phyloP scores from a whole-genome alignment of 2,329 filamentous ascomycete species.

The Neurospora sp. region DNA sequence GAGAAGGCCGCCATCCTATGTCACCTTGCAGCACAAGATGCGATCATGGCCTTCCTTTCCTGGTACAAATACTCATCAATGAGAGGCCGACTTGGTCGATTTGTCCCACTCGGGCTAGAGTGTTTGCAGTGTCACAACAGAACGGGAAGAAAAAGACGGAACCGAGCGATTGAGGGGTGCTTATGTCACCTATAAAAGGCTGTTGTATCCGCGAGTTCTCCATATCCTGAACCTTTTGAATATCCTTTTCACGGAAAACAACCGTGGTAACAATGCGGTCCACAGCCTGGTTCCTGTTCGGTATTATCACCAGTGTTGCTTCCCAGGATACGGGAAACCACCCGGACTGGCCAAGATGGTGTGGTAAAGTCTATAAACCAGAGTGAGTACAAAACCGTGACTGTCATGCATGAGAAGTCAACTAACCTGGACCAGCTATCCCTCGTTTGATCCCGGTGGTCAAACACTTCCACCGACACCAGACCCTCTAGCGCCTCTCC shows the following conservation, averaged over 20 bases:
- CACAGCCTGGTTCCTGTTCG: background rate
- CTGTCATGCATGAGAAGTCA: too few relatives aligned
- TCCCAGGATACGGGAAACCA: constrained; percentile 29
- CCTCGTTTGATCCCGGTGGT: constrained; percentile 35
- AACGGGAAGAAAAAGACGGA: background rate
- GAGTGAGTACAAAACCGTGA: constrained; percentile 19
- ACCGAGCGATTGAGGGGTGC: background rate
- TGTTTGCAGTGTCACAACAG: background rate
- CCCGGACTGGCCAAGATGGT: constrained; percentile 35
- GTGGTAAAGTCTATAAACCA: constrained; percentile 35
- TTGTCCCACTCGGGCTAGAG: background rate
- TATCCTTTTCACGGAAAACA: background rate
- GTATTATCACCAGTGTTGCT: background rate
- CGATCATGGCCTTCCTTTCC: background rate
- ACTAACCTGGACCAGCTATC: constrained; percentile 18
- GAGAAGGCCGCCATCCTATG: background rate
- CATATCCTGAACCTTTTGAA: background rate
- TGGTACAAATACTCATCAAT: background rate
- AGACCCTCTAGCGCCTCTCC: constrained; percentile 22
- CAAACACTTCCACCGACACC: constrained; percentile 27
- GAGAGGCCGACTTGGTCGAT: background rate
- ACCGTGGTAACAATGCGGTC: background rate
- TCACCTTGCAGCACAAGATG: background rate
- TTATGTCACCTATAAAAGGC: background rate
- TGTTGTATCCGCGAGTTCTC: background rate